Evolutionary conservation across 768 basidiomycete species (phyloP).

Genomic region (Pleurotus cornucopiae): DNA sequence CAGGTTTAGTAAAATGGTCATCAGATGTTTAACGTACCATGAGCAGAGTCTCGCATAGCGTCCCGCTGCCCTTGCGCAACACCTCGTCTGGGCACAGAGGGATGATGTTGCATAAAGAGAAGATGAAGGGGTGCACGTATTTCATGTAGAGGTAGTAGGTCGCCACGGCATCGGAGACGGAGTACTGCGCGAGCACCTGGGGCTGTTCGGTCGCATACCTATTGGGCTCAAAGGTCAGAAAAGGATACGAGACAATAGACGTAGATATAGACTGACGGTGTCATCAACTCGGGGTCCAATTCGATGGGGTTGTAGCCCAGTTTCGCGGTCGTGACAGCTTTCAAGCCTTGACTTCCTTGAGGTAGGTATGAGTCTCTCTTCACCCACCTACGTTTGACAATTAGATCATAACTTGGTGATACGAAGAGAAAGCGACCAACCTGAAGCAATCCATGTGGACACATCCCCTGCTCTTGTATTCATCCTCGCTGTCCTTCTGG

Average conservation of each 20-base stretch:
- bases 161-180: conserved; percentile 99
- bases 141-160: conserved; percentile 99
- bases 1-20: no score
- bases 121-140: conserved; percentile 99
- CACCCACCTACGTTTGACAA: conserved; percentile 69
- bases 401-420: neutral
- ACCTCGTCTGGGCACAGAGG: conserved; percentile 97
- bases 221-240: conserved; percentile 4
- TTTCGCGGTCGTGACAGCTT: conserved; percentile 95
- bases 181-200: conserved; percentile 92
- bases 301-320: conserved; percentile 96
- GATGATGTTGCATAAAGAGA: conserved; percentile 98
- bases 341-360: conserved; percentile 96
- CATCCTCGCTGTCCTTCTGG: conserved; percentile 85
- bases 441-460: conserved; percentile 97
- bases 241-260: no score
- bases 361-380: conserved; percentile 98
- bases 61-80: conserved; percentile 91
- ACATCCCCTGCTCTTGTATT: conserved; percentile 89
- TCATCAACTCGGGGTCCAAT: conserved; percentile 98
- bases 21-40: no score
- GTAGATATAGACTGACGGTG: conserved; percentile 73
- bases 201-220: conserved; percentile 98
- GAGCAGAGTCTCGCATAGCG: conserved; percentile 93
- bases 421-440: neutral